Percentiles rank a stretch among this genome's conserved stretches.
These are phyloP conservation scores for Sphaceloma murrayae DNA, from an alignment of 2,329 filamentous ascomycete genomes.

Conservation along the genomic window DNA sequence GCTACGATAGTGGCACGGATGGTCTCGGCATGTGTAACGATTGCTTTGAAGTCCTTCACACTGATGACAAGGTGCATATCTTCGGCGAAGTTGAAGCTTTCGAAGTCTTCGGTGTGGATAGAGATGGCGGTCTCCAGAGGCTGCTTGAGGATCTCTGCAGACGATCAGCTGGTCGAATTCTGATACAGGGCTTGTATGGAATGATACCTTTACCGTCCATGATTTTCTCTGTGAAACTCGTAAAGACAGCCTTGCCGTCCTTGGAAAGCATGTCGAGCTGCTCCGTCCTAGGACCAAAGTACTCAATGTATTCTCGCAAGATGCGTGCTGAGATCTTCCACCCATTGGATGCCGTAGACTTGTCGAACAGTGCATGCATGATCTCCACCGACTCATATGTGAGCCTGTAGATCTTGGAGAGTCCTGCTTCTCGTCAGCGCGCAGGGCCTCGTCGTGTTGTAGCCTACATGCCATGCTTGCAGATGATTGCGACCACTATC, in stretches of 20 bases:
- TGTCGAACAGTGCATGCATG: constrained; percentile 66
- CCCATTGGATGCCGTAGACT: constrained; percentile 53
- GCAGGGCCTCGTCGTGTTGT: too few relatives aligned
- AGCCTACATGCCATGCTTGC: constrained; percentile 52
- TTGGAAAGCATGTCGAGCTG: constrained; percentile 70
- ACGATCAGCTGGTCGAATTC: constrained; percentile 16
- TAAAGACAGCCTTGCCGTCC: constrained; percentile 60
- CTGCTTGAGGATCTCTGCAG: constrained; percentile 62
- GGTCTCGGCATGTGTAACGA: constrained; percentile 64
- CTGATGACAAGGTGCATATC: constrained; percentile 70
- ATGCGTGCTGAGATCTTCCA: constrained; percentile 65
- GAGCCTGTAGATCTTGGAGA: constrained; percentile 67
- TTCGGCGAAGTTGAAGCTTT: constrained; percentile 63
- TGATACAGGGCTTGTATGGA: neutral
- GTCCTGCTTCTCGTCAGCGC: too few relatives aligned
- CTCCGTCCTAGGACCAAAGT: constrained; percentile 71
- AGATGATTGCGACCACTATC: constrained; percentile 63
- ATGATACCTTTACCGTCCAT: constrained; percentile 52
- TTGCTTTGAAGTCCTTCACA: constrained; percentile 73
- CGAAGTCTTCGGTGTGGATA: constrained; percentile 66
- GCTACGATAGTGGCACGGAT: constrained; percentile 57
- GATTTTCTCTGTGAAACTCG: constrained; percentile 72
- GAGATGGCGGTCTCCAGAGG: constrained; percentile 71
- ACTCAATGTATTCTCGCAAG: constrained; percentile 65
- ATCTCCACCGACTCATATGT: constrained; percentile 67